Conservation (phyloP, 2,329 filamentous ascomycete genomes). For the Cercospora brassicicola region DNA sequence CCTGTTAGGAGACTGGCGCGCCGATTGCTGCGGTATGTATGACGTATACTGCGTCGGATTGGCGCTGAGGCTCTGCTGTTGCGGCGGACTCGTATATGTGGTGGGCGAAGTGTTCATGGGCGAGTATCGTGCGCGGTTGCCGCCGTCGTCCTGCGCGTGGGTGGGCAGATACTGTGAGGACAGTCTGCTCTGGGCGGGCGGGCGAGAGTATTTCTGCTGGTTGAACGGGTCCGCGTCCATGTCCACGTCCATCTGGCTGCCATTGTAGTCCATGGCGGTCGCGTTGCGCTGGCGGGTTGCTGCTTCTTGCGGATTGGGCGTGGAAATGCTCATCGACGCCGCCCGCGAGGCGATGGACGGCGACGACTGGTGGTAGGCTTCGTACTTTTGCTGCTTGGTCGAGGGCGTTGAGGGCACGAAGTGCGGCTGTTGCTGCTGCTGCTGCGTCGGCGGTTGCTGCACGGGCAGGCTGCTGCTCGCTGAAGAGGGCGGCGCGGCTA, state of each 20-base stretch:
- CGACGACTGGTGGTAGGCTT: slow-evolving; percentile 16
- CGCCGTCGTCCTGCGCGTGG: slow-evolving; percentile 58
- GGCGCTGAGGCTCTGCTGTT: slow-evolving; percentile 33
- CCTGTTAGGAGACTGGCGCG: slow-evolving; percentile 77
- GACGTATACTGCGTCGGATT: slow-evolving; percentile 33
- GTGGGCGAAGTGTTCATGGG: slow-evolving; percentile 91
- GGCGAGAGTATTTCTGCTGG: slow-evolving; percentile 80
- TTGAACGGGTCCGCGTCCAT: slow-evolving; percentile 94
- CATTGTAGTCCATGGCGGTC: slow-evolving; percentile 35
- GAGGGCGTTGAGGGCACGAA: slow-evolving; percentile 11
- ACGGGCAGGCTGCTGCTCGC: slow-evolving; percentile 12
- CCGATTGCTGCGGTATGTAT: slow-evolving; percentile 49
- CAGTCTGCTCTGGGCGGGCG: slow-evolving; percentile 61
- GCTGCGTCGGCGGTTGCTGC: slow-evolving; percentile 13
- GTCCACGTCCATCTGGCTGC: slow-evolving; percentile 46
- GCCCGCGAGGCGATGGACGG: slow-evolving; percentile 27
- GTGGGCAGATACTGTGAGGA: slow-evolving; percentile 66
- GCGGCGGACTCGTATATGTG: slow-evolving; percentile 61
- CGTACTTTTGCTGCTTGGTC: slow-evolving; percentile 10
- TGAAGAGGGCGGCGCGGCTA: slow-evolving; percentile 9
- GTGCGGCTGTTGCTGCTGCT: slow-evolving; percentile 10
- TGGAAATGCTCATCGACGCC: slow-evolving; percentile 27
- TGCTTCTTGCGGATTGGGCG: slow-evolving; percentile 10
- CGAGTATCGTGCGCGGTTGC: slow-evolving; percentile 85
- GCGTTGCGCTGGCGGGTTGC: slow-evolving; percentile 14